Base-by-base conservation (phyloP, 129 eudicot species). In the Scalesia atractyloides region DNA sequence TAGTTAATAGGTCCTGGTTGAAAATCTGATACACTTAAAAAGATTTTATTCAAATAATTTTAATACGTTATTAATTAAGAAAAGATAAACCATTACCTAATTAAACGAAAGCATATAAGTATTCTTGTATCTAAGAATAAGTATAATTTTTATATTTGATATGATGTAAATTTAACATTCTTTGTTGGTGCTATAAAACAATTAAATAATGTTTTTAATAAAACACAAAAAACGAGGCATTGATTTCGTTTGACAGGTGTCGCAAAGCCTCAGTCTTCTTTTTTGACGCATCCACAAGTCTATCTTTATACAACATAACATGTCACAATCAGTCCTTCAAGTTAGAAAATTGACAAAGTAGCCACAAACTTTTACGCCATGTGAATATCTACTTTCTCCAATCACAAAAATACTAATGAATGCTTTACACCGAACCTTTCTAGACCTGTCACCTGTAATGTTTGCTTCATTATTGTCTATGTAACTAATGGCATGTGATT, bases 321-420 rank as follows among this genome's bases (percentile, higher is more conserved):
- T 66, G 19, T 66, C 57, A 53, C 4, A 49, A 10, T 17, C 24
- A 70, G 22, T 72, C 72, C 66, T 12, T 60, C 0, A 62, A 50
- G 51, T 62, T 62, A 37, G n/a, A 62, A 62, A 5, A n/a, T 22
- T 51, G 57, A 61, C 30, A 58, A 3, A 48, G 37, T 33, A 62
- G 50, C 72, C 44, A 14, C 26, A 58, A 46, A 17, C 50, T 53
- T 0, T 51, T 19, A 64, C 64, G 33, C 48, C 67, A 43, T 78
- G 73, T 78, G 77, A 62, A 78, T 34, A 49, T 49, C n/a, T 64
- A 7, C 34, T 17, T 54, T 30, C 26, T 50, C 71, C 33, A 39
- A 17, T 19, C 39, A 78, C 24, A 69, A 37, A 50, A 70, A 70
- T 49, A 30, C 17, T 43, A 51, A 20, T 18, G 36, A 51, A 20